Conservation (phyloP, 73 alveolate genomes). For the Blepharisma stoltei region DNA sequence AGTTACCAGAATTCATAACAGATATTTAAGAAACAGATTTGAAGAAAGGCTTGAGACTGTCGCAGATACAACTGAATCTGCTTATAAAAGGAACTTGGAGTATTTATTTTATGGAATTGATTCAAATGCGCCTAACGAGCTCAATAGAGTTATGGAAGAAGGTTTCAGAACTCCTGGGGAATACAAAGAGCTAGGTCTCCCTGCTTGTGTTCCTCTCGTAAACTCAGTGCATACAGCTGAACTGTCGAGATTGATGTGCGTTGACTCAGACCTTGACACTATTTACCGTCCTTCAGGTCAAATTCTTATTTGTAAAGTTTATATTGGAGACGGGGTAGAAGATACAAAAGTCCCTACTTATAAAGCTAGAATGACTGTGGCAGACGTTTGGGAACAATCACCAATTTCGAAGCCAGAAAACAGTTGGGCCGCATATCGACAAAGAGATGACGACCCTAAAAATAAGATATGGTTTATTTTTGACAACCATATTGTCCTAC, state of each 20-base stretch:
- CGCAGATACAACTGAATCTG: constrained; percentile 66
- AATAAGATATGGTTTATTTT: constrained; percentile 76
- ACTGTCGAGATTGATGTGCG: constrained; percentile 52
- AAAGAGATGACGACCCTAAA: constrained; percentile 61
- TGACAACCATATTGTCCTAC: constrained; percentile 75
- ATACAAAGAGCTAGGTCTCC: constrained; percentile 53
- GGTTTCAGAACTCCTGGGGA: constrained; percentile 72
- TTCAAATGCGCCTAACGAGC: constrained; percentile 65
- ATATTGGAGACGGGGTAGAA: constrained; percentile 56
- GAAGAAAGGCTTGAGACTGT: constrained; percentile 65
- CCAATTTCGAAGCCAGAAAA: constrained; percentile 52
- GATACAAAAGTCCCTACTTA: constrained; percentile 53
- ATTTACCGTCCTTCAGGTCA: constrained; percentile 67
- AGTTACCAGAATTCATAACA: constrained; percentile 68
- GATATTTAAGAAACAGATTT: constrained; percentile 63
- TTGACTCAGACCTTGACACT: constrained; percentile 49
- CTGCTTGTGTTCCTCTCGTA: constrained; percentile 62
- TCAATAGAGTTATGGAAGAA: constrained; percentile 77
- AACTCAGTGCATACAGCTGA: constrained; percentile 78
- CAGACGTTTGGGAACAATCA: constrained; percentile 53
- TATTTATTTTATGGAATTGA: constrained; percentile 79
- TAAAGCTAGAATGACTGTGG: constrained; percentile 47
- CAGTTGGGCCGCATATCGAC: constrained; percentile 53
- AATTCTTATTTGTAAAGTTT: constrained; percentile 74
- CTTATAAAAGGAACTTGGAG: constrained; percentile 69